These are phyloP conservation scores for Coemansia asiatica DNA, from an alignment of 192 early-diverging fungal species.

Conservation along the genomic window DNA sequence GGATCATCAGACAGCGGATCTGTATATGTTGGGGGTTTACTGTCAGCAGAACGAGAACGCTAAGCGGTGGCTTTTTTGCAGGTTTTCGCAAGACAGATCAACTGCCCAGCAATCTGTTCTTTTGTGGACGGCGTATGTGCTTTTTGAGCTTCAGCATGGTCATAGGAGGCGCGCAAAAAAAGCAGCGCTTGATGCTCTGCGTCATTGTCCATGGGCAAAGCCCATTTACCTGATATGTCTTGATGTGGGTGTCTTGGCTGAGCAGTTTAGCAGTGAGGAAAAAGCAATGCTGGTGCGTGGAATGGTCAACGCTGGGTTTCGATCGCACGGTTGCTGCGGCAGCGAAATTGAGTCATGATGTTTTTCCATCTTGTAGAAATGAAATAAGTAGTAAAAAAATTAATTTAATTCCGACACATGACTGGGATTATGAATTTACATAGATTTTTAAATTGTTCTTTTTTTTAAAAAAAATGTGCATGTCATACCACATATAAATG, in stretches of 20 bases:
- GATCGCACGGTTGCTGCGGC: conserved; percentile 11
- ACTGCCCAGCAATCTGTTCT: neutral
- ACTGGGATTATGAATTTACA: neutral
- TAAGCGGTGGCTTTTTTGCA: neutral
- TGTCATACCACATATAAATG: no score
- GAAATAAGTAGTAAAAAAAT: neutral
- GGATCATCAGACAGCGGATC: neutral
- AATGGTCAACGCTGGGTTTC: conserved; percentile 27
- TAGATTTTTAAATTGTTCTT: neutral
- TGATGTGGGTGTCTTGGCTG: conserved; percentile 6
- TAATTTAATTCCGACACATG: neutral
- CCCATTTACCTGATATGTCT: conserved; percentile 26
- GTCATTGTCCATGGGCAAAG: conserved; percentile 34
- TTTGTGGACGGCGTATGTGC: neutral
- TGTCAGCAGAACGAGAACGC: neutral
- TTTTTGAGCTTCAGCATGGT: conserved; percentile 9
- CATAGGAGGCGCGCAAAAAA: conserved; percentile 7
- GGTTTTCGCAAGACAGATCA: neutral
- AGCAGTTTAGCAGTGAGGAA: conserved; percentile 7
- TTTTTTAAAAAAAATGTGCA: conserved; percentile 1
- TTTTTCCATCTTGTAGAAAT: neutral
- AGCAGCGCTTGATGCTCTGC: conserved; percentile 13
- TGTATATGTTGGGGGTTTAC: conserved; percentile 1
- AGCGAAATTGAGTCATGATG: neutral
- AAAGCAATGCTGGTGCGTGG: conserved; percentile 14